Evolutionary conservation across 495 filamentous ascomycete genomes (phyloP).

Genomic region (Evernia prunastri): DNA sequence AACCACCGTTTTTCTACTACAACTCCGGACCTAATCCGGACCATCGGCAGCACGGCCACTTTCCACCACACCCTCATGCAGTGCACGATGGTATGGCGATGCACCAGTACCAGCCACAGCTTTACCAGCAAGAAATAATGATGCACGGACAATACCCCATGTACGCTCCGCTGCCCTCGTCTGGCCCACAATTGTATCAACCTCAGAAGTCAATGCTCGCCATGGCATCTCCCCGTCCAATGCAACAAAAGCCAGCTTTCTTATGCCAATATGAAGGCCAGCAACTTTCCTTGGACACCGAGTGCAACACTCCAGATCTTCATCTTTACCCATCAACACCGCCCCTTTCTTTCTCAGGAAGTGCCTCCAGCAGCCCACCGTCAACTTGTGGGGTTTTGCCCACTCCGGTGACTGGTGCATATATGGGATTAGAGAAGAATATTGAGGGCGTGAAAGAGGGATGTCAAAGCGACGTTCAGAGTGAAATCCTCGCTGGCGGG

Average conservation of each 20-base stretch:
- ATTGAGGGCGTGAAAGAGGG: constrained; percentile 77
- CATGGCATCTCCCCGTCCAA: constrained; percentile 70
- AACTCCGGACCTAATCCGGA: constrained; percentile 69
- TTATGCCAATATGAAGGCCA: constrained; percentile 54
- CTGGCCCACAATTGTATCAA: constrained; percentile 52
- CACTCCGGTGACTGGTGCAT: constrained; percentile 75
- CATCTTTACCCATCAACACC: constrained; percentile 82
- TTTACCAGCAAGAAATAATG: constrained; percentile 36
- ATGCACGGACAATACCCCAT: constrained; percentile 33
- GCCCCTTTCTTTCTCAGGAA: constrained; percentile 76
- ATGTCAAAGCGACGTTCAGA: constrained; percentile 66
- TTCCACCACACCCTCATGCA: constrained; percentile 63
- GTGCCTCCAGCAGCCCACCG: constrained; percentile 80
- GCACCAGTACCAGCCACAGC: constrained; percentile 36
- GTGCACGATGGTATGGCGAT: constrained; percentile 44
- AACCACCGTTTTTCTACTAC: constrained; percentile 88
- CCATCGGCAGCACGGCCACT: constrained; percentile 73
- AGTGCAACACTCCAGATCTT: constrained; percentile 59
- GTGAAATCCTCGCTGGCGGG: constrained; percentile 66
- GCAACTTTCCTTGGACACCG: constrained; percentile 59
- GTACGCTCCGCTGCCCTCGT: constrained; percentile 68
- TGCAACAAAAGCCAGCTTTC: constrained; percentile 68
- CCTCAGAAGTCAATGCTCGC: constrained; percentile 55
- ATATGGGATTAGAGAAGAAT: constrained; percentile 66
- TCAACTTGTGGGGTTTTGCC: constrained; percentile 67